Evolutionary conservation across 306 rosid genomes (phyloP).

Genomic region (Dryas drummondii): DNA sequence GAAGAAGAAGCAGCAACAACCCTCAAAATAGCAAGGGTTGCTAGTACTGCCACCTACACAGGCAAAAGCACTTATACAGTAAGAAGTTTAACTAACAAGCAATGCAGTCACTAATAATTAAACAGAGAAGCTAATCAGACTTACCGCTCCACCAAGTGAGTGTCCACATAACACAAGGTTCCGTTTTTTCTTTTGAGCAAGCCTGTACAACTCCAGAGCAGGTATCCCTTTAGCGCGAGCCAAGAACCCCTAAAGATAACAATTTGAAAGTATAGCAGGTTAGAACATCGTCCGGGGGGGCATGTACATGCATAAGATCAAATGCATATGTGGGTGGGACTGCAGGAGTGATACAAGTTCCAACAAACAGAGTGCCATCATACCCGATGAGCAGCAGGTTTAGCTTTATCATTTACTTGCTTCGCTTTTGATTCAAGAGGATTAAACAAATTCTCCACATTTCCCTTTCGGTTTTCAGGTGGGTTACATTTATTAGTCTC

Average conservation of each 20-base stretch:
- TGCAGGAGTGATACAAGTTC: neutral
- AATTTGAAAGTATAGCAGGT: constrained; percentile 7
- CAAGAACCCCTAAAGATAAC: constrained; percentile 73
- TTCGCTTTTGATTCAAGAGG: constrained; percentile 70
- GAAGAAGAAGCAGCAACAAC: constrained; percentile 90
- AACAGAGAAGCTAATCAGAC: constrained; percentile 33
- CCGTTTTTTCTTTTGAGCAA: constrained; percentile 93
- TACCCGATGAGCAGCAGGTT: constrained; percentile 97
- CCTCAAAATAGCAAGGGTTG: constrained; percentile 98
- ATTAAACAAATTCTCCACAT: constrained; percentile 57
- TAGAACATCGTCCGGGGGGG: neutral
- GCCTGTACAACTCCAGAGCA: constrained; percentile 87
- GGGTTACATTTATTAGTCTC: constrained; percentile 38
- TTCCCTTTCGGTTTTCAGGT: constrained; percentile 51
- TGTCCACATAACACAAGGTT: constrained; percentile 96
- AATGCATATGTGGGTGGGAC: neutral
- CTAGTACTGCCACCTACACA: constrained; percentile 83
- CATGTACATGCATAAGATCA: constrained; percentile 1
- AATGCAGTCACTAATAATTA: constrained; percentile 1
- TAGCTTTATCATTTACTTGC: constrained; percentile 54
- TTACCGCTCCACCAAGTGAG: constrained; percentile 99
- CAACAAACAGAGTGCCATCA: constrained; percentile 15
- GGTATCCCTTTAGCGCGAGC: constrained; percentile 99
- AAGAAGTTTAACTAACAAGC: constrained; percentile 16
- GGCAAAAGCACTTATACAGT: constrained; percentile 23